A percentile compares a stretch with the other conserved stretches of the same genome.
phyloP scores from a whole-genome alignment of 169 alveolate genomes.

The Plasmodium relictum region DNA sequence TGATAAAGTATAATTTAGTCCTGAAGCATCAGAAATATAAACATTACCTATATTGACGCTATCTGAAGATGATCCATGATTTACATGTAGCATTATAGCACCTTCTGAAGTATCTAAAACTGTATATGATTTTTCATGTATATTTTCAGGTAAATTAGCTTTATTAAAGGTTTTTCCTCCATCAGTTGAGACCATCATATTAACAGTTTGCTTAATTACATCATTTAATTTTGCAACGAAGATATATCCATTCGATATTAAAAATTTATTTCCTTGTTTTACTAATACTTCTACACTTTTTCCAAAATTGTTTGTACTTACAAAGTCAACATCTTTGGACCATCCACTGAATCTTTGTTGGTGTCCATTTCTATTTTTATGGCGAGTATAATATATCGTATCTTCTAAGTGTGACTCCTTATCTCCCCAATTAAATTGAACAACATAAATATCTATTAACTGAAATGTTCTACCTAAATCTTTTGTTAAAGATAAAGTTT shows the following conservation, averaged over 20 bases:
- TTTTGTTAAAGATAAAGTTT: constrained; percentile 88
- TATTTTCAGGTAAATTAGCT: constrained; percentile 93
- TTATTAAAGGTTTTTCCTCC: constrained; percentile 89
- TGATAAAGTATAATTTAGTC: constrained; percentile 94
- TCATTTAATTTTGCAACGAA: constrained; percentile 94
- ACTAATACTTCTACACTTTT: constrained; percentile 86
- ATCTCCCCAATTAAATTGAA: constrained; percentile 95
- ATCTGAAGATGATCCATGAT: constrained; percentile 92
- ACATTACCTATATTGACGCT: constrained; percentile 94
- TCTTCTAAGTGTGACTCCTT: constrained; percentile 80
- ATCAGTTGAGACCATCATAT: constrained; percentile 92
- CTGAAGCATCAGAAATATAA: constrained; percentile 95
- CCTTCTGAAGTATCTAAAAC: constrained; percentile 97
- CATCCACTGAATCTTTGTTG: constrained; percentile 93
- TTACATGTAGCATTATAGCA: constrained; percentile 96
- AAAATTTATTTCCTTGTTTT: constrained; percentile 94
- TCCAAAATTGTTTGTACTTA: constrained; percentile 94
- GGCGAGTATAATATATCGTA: constrained; percentile 81
- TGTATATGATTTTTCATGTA: constrained; percentile 95
- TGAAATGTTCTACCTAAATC: constrained; percentile 91
- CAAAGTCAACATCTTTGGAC: constrained; percentile 92
- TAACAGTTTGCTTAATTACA: constrained; percentile 92
- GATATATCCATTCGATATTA: constrained; percentile 94
- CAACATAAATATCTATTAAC: constrained; percentile 89
- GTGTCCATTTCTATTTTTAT: constrained; percentile 88